Percentiles rank a stretch among this genome's conserved stretches.
These are phyloP conservation scores for Phytophthora ohioensis DNA, from an alignment of 352 stramenopile genomes.

Conservation along the genomic window DNA sequence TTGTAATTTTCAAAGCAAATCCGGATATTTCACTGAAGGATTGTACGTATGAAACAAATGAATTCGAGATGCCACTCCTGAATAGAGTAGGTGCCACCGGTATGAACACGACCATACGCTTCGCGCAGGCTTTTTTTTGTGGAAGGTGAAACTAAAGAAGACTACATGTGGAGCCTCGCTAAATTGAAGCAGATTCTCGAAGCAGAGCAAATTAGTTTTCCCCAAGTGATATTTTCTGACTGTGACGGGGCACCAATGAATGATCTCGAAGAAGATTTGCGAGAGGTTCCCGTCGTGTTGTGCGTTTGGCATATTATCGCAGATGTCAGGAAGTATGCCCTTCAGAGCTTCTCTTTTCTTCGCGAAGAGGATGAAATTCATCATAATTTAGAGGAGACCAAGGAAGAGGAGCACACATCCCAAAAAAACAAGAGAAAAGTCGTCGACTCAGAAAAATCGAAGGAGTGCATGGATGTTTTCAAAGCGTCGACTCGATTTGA, in stretches of 20 bases:
- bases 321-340: neutral
- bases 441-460: neutral
- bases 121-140: neutral
- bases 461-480: neutral
- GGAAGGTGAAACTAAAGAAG: neutral
- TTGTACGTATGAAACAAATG: neutral
- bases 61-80: neutral
- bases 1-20: neutral
- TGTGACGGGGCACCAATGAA: neutral
- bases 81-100: neutral
- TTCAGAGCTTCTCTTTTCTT: neutral
- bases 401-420: neutral
- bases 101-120: constrained; percentile 4
- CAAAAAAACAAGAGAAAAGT: neutral
- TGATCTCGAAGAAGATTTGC: neutral
- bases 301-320: constrained; percentile 2
- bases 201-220: neutral
- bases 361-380: too few relatives aligned
- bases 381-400: neutral
- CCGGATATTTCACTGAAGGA: neutral
- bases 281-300: neutral
- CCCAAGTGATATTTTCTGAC: neutral
- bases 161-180: neutral
- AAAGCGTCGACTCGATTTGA: neutral
- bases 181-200: neutral